Conservation (phyloP, 2,329 filamentous ascomycete species). For the Hypocrella siamensis region DNA sequence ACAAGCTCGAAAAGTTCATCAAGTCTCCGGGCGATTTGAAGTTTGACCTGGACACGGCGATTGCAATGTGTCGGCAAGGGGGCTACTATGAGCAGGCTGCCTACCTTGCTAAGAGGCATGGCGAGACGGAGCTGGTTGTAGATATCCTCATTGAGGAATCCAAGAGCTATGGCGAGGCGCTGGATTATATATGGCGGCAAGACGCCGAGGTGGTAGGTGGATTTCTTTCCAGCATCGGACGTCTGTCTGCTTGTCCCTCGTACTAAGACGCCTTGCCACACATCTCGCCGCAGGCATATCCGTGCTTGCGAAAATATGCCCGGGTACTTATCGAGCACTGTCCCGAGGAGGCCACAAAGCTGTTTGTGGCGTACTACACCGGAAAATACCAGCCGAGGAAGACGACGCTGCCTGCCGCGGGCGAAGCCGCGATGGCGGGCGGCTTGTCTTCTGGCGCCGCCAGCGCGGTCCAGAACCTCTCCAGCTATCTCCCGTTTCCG, state of each 20-base stretch:
- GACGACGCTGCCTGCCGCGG: conserved; percentile 18
- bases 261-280: too few relatives aligned
- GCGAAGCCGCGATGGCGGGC: conserved; percentile 20
- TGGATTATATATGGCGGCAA: conserved; percentile 82
- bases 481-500: conserved; percentile 67
- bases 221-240: too few relatives aligned
- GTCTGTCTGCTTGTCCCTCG: too few relatives aligned
- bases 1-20: conserved; percentile 92
- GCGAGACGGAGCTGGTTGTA: conserved; percentile 83
- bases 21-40: conserved; percentile 88
- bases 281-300: conserved; percentile 51
- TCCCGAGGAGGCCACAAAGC: conserved; percentile 60
- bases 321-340: conserved; percentile 81
- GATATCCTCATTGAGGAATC: conserved; percentile 94
- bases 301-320: conserved; percentile 88
- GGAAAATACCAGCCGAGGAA: conserved; percentile 64
- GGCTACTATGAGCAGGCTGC: conserved; percentile 95
- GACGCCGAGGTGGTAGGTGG: conserved; percentile 56
- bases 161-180: conserved; percentile 73
- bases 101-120: conserved; percentile 85
- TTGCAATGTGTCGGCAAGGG: conserved; percentile 92
- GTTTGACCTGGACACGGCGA: conserved; percentile 93
- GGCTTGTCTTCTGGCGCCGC: conserved; percentile 44
- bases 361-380: conserved; percentile 94
- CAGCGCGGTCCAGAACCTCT: conserved; percentile 72